Conservation (phyloP, 2,329 filamentous ascomycete genomes). For the Penicillium sp. region DNA sequence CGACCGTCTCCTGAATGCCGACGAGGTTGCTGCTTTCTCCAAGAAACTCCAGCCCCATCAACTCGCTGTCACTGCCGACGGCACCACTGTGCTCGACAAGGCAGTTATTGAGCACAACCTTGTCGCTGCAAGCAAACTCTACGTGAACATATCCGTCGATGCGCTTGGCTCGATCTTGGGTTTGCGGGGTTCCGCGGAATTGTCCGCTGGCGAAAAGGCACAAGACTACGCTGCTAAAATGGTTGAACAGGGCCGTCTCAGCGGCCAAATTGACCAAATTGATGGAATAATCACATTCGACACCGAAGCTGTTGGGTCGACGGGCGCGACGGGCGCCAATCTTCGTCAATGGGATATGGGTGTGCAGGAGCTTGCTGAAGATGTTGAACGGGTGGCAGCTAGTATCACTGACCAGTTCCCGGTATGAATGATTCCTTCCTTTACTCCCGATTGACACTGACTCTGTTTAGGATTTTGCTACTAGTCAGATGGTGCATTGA, state of each 20-base stretch:
- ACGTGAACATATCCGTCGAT: conserved; percentile 70
- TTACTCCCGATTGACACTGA: conserved; percentile 4
- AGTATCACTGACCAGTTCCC: conserved; percentile 77
- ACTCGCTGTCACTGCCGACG: conserved; percentile 81
- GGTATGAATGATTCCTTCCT: conserved; percentile 41
- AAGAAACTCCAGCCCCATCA: conserved; percentile 78
- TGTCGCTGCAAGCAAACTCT: conserved; percentile 73
- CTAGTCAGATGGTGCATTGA: conserved; percentile 35
- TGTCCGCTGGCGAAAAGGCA: conserved; percentile 61
- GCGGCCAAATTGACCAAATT: conserved; percentile 91
- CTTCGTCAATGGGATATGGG: conserved; percentile 84
- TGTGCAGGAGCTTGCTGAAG: conserved; percentile 78
- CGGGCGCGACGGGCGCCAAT: conserved; percentile 55
- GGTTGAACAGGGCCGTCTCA: conserved; percentile 88
- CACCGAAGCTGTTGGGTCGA: conserved; percentile 60
- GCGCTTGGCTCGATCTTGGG: conserved; percentile 72
- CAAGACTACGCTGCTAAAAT: conserved; percentile 90
- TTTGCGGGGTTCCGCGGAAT: conserved; percentile 51
- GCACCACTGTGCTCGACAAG: conserved; percentile 84
- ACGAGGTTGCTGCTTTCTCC: conserved; percentile 84
- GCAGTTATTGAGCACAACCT: conserved; percentile 96
- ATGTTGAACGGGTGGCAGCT: conserved; percentile 81
- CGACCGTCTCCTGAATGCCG: conserved; percentile 71
- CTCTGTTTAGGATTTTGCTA: conserved; percentile 29
- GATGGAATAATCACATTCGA: conserved; percentile 85